phyloP scores from a whole-genome alignment of 345 rosid species.

The Bruguiera parviflora region DNA sequence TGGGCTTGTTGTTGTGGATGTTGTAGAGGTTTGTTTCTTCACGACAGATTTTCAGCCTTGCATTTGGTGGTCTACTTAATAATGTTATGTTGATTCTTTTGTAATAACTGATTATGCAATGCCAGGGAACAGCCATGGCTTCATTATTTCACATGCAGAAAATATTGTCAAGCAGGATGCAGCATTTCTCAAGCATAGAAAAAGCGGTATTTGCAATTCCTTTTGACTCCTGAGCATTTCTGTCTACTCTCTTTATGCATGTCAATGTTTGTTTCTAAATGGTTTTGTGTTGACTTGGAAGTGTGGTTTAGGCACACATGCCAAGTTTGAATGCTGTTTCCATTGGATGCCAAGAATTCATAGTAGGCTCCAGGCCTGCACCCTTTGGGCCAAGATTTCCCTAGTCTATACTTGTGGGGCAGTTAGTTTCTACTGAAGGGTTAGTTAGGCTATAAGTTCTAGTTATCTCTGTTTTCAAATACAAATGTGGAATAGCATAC shows the following conservation, averaged over 20 bases:
- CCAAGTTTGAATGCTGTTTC: no score
- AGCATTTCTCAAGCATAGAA: slow-evolving; percentile 77
- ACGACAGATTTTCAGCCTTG: slow-evolving; percentile 1
- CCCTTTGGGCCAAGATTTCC: no score
- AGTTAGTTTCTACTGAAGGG: no score
- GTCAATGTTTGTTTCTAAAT: neutral
- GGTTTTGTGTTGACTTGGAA: no score
- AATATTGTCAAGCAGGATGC: slow-evolving; percentile 77
- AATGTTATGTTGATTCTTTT: slow-evolving; percentile 17
- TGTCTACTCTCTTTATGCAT: neutral
- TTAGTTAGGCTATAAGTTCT: no score
- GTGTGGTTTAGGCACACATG: no score
- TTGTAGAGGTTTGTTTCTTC: slow-evolving; percentile 78
- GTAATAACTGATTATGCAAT: slow-evolving; percentile 11
- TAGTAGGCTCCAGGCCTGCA: no score
- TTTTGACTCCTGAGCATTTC: neutral
- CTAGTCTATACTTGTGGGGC: no score
- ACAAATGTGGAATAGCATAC: no score
- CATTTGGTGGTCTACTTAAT: slow-evolving; percentile 18
- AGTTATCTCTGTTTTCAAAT: no score
- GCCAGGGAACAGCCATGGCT: slow-evolving; percentile 93
- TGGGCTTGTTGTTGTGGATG: slow-evolving; percentile 90
- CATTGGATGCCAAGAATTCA: no score
- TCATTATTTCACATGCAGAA: slow-evolving; percentile 94
- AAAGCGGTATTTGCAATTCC: slow-evolving; percentile 59